Evolutionary conservation across 2,329 filamentous ascomycete genomes (phyloP), one percentile per base, ranked within the genome.

Genomic region (Didymella glomerata): DNA sequence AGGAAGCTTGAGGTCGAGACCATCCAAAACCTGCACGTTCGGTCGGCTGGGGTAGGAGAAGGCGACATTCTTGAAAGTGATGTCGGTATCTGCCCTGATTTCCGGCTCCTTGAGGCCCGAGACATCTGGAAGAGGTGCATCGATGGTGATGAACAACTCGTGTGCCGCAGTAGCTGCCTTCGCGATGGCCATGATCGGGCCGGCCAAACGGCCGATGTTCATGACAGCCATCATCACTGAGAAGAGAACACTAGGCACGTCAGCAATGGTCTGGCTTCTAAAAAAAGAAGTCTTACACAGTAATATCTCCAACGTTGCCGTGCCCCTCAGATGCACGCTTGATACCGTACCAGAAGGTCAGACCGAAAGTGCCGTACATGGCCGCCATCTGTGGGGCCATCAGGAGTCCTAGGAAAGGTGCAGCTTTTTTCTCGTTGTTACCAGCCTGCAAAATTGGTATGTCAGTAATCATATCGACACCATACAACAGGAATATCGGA

Each of bases 11-110:
- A 91, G 76, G 65, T 83, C 81, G 2, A 91, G 73, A 2, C 82
- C 77, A 64, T 90, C 83, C 1, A 91, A 75, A 0, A 91, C 85
- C 67, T 86, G 86, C 60, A 88, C 84, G 57, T 88, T 83, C 0
- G 87, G 86, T 13, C 88, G 81, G 48, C 70, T 74, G 0, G 77
- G 77, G 42, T 79, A 79, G 1, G 72, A 75, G 48, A 79, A 79
- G 1, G 67, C 62, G 3, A 78, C 75, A 42, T 76, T 62, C 4
- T 73, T 61, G 41, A 78, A 73, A 1, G 34, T 57, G 27, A 68
- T 85, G 36, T 77, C 67, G 24, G 61, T 54, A 32, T 76, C 68
- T 10, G 72, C 66, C 24, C 62, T 72, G 1, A 77, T 57, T 1
- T 78, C 72, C 2, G 76, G 77, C n/a, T 74, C 73, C 51, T 68